Conservation (phyloP, 2,329 filamentous ascomycete genomes). For the Aspergillus thermomutatus region DNA sequence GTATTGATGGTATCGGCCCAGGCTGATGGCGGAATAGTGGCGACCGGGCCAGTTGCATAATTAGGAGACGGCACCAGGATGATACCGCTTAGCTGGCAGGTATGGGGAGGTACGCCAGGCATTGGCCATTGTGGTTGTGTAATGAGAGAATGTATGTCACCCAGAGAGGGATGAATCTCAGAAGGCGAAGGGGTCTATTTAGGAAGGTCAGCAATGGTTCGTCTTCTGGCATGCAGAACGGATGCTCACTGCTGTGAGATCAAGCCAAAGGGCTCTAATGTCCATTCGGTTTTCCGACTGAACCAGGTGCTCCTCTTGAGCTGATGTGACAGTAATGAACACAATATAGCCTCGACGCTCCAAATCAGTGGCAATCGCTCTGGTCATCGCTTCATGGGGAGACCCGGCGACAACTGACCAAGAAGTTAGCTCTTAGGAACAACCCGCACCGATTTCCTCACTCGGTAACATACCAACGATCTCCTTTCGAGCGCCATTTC, state of each 20-base stretch:
- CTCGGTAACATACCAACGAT: slow-evolving; percentile 56
- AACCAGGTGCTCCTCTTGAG: slow-evolving; percentile 79
- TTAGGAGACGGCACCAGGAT: slow-evolving; percentile 76
- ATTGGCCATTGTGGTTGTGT: slow-evolving; percentile 73
- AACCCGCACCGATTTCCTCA: slow-evolving; percentile 9
- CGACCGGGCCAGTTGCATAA: slow-evolving; percentile 79
- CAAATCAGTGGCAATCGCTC: slow-evolving; percentile 77
- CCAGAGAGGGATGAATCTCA: slow-evolving; percentile 60
- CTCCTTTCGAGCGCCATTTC: slow-evolving; percentile 81
- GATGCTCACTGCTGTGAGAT: slow-evolving; percentile 57
- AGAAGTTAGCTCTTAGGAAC: slow-evolving; percentile 7
- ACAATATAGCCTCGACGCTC: slow-evolving; percentile 91
- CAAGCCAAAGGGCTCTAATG: slow-evolving; percentile 75
- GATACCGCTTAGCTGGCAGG: slow-evolving; percentile 72
- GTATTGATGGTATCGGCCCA: slow-evolving; percentile 92
- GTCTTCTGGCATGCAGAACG: neutral
- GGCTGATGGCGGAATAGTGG: slow-evolving; percentile 75
- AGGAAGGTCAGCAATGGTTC: slow-evolving; percentile 13
- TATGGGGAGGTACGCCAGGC: slow-evolving; percentile 70
- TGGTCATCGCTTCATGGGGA: slow-evolving; percentile 76
- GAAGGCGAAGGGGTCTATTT: slow-evolving; percentile 56
- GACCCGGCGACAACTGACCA: slow-evolving; percentile 78
- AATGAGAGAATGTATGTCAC: slow-evolving; percentile 69
- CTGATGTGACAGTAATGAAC: slow-evolving; percentile 80
- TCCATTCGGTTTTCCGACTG: slow-evolving; percentile 74